Base-by-base conservation (phyloP, 1,139 yeast species). In the Nadsonia commutata region DNA sequence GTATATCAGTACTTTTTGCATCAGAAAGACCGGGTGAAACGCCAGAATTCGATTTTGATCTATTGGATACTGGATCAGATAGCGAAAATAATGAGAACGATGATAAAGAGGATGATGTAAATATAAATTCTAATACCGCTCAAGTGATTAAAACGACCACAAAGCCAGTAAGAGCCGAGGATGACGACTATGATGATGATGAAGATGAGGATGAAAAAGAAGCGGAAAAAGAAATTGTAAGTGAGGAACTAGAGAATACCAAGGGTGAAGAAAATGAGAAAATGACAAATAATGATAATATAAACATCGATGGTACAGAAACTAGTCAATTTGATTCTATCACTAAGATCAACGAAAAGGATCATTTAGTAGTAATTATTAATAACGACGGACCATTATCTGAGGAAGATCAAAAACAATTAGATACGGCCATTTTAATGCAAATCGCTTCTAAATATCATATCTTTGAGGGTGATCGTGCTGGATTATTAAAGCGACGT, bases 401-500 rank as follows among this genome's bases (percentile, higher is more conserved):
- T 46, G 39, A 54, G 53, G 16, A 50, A 54, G 20, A 47, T 49
- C 20, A 49, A 80, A 72, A 55, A 48, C 41, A 52, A 55, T 46
- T 51, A 53, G 41, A 51, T 52, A 37, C 76, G 4, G 33, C 33
- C 16, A 27, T 27, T 27, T 16, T 27, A 3, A 27, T 27, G 33
- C 33, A 27, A 27, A 27, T 27, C 5, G 33, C 33, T 7, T 27
- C 33, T 3, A 27, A 82, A 37, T 86, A 85, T 56, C 95, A 86
- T 56, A 78, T 75, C 48, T 84, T 85, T 57, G 97, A 88, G 56
- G 74, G 76, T 50, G 96, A 86, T 57, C 66, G 76, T 51, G 94
- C 83, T 46, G 82, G 90, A 1, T 67, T 84, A 42, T 67, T 79
- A 45, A 84, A 85, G 54, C 71, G 94, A 56, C 64, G 86, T 50